Evolutionary conservation across 2,329 filamentous ascomycete genomes (phyloP).

Genomic region (Aspergillus tamarii): DNA sequence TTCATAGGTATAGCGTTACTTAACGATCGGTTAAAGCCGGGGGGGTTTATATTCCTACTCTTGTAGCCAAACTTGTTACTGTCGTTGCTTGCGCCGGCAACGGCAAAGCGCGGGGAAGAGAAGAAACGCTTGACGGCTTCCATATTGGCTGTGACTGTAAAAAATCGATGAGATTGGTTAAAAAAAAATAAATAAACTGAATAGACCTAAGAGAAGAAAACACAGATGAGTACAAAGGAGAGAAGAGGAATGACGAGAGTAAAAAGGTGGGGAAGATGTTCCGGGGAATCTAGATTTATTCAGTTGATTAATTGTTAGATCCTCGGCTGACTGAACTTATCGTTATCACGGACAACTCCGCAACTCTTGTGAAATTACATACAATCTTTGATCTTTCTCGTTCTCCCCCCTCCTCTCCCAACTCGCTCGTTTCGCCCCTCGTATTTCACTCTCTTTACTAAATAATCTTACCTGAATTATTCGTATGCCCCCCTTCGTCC

Average conservation of each 20-base stretch:
- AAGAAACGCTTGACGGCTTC: constrained; percentile 76
- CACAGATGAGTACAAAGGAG: background rate
- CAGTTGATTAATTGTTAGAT: background rate
- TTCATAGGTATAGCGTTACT: constrained; percentile 10
- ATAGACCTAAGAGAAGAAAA: background rate
- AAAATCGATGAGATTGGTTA: background rate
- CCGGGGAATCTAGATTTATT: background rate
- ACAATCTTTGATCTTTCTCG: background rate
- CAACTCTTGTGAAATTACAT: background rate
- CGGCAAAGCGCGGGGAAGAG: constrained; percentile 76
- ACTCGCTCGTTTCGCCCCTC: constrained; percentile 1
- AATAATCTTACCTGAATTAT: constrained; percentile 8
- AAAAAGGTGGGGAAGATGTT: constrained; percentile 5
- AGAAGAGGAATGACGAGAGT: background rate
- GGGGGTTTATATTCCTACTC: constrained; percentile 54
- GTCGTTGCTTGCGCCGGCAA: constrained; percentile 87
- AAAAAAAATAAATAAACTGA: background rate
- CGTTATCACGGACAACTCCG: background rate
- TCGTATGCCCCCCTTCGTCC: constrained; percentile 52
- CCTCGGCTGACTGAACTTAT: constrained; percentile 1
- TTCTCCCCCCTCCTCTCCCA: background rate
- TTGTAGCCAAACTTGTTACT: constrained; percentile 85
- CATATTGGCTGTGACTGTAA: constrained; percentile 22
- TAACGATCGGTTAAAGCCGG: background rate
- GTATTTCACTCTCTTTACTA: constrained; percentile 13